Base-by-base conservation (phyloP, 148 eudicot genomes). In the Fallopia convolvulus region DNA sequence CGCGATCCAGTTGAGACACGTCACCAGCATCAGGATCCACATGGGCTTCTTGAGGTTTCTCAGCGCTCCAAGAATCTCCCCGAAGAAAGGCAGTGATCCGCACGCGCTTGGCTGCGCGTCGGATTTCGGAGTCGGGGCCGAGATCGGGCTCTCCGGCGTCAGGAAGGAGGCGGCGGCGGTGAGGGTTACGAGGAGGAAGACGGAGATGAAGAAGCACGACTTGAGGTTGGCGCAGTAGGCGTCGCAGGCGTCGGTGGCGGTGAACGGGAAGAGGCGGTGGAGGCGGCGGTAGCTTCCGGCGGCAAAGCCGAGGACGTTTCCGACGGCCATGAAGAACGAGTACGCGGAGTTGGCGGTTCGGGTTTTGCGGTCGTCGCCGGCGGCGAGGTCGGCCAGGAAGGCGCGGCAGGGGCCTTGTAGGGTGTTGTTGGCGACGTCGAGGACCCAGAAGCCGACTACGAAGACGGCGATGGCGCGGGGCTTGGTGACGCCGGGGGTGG, bases 201-300 rank as follows among this genome's bases (percentile, higher is more conserved):
- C 88, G 33, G 93, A 83, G 8, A 89, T 81, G 20, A 92, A 60
- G 52, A 92, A 94, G 63, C 98, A 94, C 23, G 83, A 84, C 74
- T 94, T 94, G 3, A 94, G 88, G 70, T 94, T 94, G 8, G 98
- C 98, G 70, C 98, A 94, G 56, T 94, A 94, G 0, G 78, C 12
- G 56, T 94, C 95, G 33, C 98, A 94, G 0, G 93, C 93, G 0
- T 21, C 1, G 0, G 98, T 94, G 41, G 83, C 75, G 3, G 98
- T 81, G 70, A 94, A 94, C 0, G 97, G 90, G 6, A 92, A 74
- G 0, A 87, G 0, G 26, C 80, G 76, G 85, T 87, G 80, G 0
- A 94, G 82, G 44, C 66, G 44, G 2, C 82, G 58, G 79, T 74
- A 80, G 0, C 97, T 85, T 0, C 98, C 98, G 3, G 97, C 98